phyloP scores from a whole-genome alignment of 2,329 filamentous ascomycete genomes.

The Trichoderma lentiforme region DNA sequence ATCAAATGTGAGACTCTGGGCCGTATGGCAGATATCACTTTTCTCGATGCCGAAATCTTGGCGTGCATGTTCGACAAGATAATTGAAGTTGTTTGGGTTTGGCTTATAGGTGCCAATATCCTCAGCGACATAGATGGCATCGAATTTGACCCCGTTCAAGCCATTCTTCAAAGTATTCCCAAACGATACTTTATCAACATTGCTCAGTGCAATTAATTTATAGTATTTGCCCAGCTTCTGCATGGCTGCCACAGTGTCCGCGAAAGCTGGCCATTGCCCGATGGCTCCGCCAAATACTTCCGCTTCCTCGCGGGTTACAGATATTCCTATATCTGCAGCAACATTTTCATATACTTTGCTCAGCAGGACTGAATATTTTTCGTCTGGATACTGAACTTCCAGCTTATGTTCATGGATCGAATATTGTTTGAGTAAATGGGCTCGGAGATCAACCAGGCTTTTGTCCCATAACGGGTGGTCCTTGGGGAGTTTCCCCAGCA shows the following conservation, averaged over 20 bases:
- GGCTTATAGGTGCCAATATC: slow-evolving; percentile 72
- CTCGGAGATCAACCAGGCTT: slow-evolving; percentile 37
- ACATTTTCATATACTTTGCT: slow-evolving; percentile 41
- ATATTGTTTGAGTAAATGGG: slow-evolving; percentile 27
- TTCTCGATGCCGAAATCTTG: slow-evolving; percentile 49
- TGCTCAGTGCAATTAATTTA: slow-evolving; percentile 58
- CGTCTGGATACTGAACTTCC: slow-evolving; percentile 49
- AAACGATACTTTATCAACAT: slow-evolving; percentile 46
- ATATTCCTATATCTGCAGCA: slow-evolving; percentile 38
- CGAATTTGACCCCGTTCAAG: slow-evolving; percentile 51
- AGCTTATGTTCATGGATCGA: slow-evolving; percentile 46
- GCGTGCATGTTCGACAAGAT: slow-evolving; percentile 49
- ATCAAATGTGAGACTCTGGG: slow-evolving; percentile 63
- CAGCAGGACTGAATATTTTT: slow-evolving; percentile 58
- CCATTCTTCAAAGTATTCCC: slow-evolving; percentile 25
- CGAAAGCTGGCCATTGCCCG: slow-evolving; percentile 53
- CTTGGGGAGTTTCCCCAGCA: slow-evolving; percentile 28
- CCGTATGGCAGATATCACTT: slow-evolving; percentile 61
- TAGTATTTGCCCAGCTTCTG: slow-evolving; percentile 45
- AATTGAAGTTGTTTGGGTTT: slow-evolving; percentile 58
- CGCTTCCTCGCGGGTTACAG: slow-evolving; percentile 35
- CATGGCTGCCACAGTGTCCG: slow-evolving; percentile 54
- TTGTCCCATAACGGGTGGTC: slow-evolving; percentile 23
- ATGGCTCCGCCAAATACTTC: slow-evolving; percentile 48
- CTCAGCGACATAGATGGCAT: slow-evolving; percentile 65